Evolutionary conservation across 257 asterid species (phyloP).

Genomic region (Przewalskia tangutica): DNA sequence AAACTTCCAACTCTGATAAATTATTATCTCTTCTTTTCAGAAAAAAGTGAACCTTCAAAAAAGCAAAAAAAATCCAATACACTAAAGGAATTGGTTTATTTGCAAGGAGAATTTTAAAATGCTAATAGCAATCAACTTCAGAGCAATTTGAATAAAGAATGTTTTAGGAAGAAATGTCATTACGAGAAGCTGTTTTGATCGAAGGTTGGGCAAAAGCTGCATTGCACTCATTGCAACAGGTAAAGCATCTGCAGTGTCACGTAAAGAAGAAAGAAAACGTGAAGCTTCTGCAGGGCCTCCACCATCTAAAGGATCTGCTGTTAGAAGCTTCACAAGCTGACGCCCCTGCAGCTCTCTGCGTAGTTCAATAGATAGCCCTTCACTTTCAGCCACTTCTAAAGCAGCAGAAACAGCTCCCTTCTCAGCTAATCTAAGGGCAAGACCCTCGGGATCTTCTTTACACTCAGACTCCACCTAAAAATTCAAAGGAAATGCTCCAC

Average conservation of each 20-base stretch:
- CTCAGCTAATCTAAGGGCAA: constrained; percentile 96
- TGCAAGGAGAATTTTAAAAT: constrained; percentile 11
- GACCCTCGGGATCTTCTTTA: constrained; percentile 96
- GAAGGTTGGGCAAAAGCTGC: constrained; percentile 95
- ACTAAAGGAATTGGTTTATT: constrained; percentile 5
- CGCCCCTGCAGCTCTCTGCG: constrained; percentile 99
- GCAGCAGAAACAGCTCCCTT: constrained; percentile 97
- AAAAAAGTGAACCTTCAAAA: constrained; percentile 86
- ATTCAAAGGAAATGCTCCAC: constrained; percentile 1
- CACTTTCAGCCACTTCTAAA: constrained; percentile 91
- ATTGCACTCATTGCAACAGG: constrained; percentile 99
- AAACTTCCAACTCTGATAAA: constrained; percentile 76
- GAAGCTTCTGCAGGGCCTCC: constrained; percentile 99
- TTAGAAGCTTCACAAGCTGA: constrained; percentile 96
- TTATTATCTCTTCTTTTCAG: constrained; percentile 87
- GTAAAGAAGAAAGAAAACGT: constrained; percentile 86
- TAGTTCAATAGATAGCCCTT: constrained; percentile 76
- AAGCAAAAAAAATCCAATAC: constrained; percentile 13
- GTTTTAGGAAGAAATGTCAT: constrained; percentile 15
- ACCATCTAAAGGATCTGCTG: constrained; percentile 88
- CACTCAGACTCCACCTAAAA: constrained; percentile 81
- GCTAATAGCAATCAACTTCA: constrained; percentile 11
- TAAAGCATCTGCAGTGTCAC: constrained; percentile 87
- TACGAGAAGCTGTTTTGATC: constrained; percentile 98
- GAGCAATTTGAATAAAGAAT: constrained; percentile 4